These are phyloP conservation scores for Solanum sitiens DNA, from an alignment of 257 asterid species.

Conservation along the genomic window DNA sequence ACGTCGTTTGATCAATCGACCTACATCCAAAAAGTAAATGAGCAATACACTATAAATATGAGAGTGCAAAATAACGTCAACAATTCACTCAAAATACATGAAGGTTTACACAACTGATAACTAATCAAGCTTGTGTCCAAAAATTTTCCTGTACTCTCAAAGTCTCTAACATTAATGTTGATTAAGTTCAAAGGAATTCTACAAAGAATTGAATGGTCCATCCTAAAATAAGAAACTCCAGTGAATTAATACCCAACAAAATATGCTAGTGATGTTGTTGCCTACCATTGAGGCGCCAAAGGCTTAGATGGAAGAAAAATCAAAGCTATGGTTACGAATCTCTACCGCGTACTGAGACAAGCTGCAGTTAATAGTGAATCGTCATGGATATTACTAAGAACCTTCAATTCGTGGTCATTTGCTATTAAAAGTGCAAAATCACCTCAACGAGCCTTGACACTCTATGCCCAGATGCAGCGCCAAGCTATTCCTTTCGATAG, in stretches of 20 bases:
- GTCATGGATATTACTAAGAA: neutral
- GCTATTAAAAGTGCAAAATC: constrained; percentile 29
- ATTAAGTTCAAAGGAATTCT: too few species aligned
- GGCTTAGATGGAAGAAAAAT: neutral
- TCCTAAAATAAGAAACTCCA: too few species aligned
- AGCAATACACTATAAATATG: too few species aligned
- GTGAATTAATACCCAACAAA: too few species aligned
- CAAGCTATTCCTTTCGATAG: constrained; percentile 22
- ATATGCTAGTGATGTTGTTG: neutral
- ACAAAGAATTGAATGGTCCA: too few species aligned
- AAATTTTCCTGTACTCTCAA: too few species aligned
- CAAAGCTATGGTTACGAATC: neutral
- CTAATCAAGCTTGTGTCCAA: too few species aligned
- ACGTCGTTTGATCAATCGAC: too few species aligned
- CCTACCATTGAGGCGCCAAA: neutral
- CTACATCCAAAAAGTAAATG: accelerated
- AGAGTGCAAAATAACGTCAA: too few species aligned
- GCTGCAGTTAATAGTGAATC: neutral
- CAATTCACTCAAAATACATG: too few species aligned
- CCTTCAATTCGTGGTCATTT: constrained; percentile 29
- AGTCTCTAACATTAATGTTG: too few species aligned
- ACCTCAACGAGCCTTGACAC: constrained; percentile 30
- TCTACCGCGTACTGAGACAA: neutral
- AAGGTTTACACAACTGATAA: accelerated
- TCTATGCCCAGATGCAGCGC: constrained; percentile 40